phyloP scores from a whole-genome alignment of 2,329 filamentous ascomycete species.

The Biscogniauxia mediterranea region DNA sequence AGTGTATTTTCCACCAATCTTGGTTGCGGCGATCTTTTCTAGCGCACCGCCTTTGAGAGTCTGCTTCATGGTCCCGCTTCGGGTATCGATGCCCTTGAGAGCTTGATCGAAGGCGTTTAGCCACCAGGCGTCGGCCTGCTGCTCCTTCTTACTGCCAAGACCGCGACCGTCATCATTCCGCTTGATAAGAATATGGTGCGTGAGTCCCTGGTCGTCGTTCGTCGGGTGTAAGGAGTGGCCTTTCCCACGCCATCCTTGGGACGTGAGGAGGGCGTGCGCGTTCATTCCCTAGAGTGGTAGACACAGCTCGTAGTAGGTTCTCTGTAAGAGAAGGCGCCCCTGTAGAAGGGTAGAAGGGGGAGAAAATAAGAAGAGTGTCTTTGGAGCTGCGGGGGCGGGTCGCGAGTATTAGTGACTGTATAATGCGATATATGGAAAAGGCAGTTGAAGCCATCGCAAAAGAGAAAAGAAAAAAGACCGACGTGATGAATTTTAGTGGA shows the following conservation, averaged over 20 bases:
- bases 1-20: conserved; percentile 53
- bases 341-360: neutral
- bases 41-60: conserved; percentile 51
- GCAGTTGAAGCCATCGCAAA: too few relatives aligned
- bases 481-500: too few relatives aligned
- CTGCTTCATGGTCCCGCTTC: conserved; percentile 55
- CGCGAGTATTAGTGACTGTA: too few relatives aligned
- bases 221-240: conserved; percentile 83
- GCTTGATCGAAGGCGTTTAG: conserved; percentile 90
- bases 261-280: conserved; percentile 75
- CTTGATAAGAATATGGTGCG: conserved; percentile 77
- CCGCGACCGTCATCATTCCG: conserved; percentile 80
- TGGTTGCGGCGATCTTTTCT: conserved; percentile 51
- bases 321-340: too few relatives aligned
- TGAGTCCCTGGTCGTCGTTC: conserved; percentile 71
- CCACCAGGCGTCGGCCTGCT: conserved; percentile 89
- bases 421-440: too few relatives aligned
- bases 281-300: conserved; percentile 59
- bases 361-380: neutral
- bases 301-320: too few relatives aligned
- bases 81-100: conserved; percentile 71
- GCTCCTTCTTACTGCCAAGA: conserved; percentile 71
- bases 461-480: too few relatives aligned
- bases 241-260: conserved; percentile 86
- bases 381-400: too few relatives aligned